A percentile compares a stretch with the other conserved stretches of the same genome.
These are phyloP conservation scores for Colletotrichum limetticola DNA, from an alignment of 2,329 filamentous ascomycete species.

Conservation along the genomic window DNA sequence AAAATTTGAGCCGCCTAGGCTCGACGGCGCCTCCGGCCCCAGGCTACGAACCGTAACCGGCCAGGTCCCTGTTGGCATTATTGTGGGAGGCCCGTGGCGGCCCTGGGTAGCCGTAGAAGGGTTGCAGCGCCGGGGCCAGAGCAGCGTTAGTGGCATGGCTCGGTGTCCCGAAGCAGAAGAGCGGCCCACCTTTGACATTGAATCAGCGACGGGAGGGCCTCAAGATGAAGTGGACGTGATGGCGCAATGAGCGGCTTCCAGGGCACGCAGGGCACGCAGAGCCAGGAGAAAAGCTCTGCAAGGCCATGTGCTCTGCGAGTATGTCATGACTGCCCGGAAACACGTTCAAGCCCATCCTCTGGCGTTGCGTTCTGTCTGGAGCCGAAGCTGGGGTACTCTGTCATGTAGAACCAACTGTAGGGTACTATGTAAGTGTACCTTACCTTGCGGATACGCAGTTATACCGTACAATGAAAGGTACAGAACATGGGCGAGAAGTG, in stretches of 20 bases:
- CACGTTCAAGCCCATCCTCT: background rate
- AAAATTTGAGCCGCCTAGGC: slow-evolving; percentile 16
- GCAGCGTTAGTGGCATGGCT: slow-evolving; percentile 19
- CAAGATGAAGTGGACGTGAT: background rate
- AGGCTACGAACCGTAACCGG: slow-evolving; percentile 10
- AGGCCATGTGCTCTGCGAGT: background rate
- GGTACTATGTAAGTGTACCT: too few species aligned
- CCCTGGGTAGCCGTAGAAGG: background rate
- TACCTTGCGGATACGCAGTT: too few species aligned
- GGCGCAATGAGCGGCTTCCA: slow-evolving; percentile 20
- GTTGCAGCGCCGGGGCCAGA: slow-evolving; percentile 15
- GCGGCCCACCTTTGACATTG: slow-evolving; percentile 4
- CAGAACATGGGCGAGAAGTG: too few species aligned
- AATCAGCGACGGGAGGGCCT: background rate
- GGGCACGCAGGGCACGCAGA: background rate
- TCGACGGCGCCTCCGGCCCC: slow-evolving; percentile 16
- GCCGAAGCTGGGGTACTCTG: background rate
- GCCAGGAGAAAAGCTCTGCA: background rate
- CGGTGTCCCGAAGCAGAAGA: slow-evolving; percentile 30
- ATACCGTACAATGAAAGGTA: too few species aligned
- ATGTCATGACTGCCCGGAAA: background rate
- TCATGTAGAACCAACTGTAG: background rate
- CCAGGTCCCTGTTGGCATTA: slow-evolving; percentile 22
- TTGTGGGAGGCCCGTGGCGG: background rate
- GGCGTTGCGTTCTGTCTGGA: background rate